Evolutionary conservation across 805 yeast species (phyloP), one percentile per base, ranked within the genome.

Genomic region (Suhomyces faveliae): DNA sequence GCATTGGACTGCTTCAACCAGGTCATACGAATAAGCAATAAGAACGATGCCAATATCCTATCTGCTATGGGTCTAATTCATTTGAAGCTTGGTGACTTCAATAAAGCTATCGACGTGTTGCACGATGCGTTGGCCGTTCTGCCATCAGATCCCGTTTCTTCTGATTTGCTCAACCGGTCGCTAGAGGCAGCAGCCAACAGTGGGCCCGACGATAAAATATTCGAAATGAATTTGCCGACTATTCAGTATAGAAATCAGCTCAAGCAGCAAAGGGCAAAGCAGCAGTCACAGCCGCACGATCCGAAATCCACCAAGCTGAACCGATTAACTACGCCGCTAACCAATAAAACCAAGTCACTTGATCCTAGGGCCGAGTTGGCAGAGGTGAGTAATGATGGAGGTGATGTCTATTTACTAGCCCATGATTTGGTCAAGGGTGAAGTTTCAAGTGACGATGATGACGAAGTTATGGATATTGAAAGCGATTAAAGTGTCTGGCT

Each of bases 61-160:
- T 78, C 97, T 0, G 89, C 98, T 0, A 79, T 94, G 57, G 99
- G 96, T 0, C 75, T 92, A 43, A 81, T 91, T 2, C 76, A 89
- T 60, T 73, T 94, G 60, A 89, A 87, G 58, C 68, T 80, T 52
- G 87, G 87, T 2, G 75, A 84, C 46, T 57, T 74, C 19, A 72
- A 74, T 43, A 81, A 80, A 53, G 92, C 97, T 0, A 83, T 92
- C 33, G 87, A 84, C 52, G 74, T 78, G 24, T 71, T 94, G 45
- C 97, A 92, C 62, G 83, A 80, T 56, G 92, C 97, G 0, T 71
- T 94, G 46, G 87, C 95, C 0, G 67, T 91, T 3, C 68, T 81
- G 8, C 91, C 96, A 1, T 78, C 82, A 37, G 96, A 92, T 62
- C 86, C 92, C 0, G 85, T 90, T 13, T 94, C 97, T 0, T 73